Conservation (phyloP, 495 filamentous ascomycete genomes). For the Physcia stellaris region DNA sequence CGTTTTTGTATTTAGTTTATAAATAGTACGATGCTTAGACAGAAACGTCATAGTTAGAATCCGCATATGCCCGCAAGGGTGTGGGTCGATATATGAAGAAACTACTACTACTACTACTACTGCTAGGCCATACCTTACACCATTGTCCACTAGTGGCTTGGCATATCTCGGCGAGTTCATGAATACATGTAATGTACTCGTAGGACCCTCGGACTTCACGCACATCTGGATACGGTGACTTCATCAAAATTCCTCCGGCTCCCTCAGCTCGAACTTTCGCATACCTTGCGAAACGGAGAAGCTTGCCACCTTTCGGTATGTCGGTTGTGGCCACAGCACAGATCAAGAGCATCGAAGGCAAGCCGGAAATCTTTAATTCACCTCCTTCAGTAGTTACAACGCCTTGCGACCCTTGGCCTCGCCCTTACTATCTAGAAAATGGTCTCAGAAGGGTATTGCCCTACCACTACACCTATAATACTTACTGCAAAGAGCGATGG, state of each 20-base stretch:
- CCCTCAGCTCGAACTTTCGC: conserved; percentile 45
- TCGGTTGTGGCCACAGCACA: conserved; percentile 36
- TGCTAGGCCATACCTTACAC: too few relatives aligned
- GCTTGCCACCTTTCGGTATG: conserved; percentile 35
- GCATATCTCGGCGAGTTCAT: too few relatives aligned
- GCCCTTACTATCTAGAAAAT: conserved; percentile 63
- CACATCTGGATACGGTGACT: too few relatives aligned
- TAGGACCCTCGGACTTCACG: too few relatives aligned
- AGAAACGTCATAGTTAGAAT: too few relatives aligned
- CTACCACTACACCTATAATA: conserved; percentile 91
- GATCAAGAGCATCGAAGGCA: conserved; percentile 14
- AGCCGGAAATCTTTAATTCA: conserved; percentile 9
- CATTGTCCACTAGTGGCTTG: too few relatives aligned
- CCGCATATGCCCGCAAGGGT: too few relatives aligned
- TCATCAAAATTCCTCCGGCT: conserved; percentile 42
- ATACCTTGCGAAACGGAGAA: conserved; percentile 42
- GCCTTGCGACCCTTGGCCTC: conserved; percentile 46
- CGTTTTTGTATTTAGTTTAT: too few relatives aligned
- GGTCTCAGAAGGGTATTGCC: conserved; percentile 72
- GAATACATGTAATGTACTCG: too few relatives aligned
- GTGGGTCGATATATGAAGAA: too few relatives aligned
- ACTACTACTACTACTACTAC: too few relatives aligned
- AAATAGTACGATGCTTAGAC: too few relatives aligned
- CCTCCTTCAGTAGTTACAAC: conserved; percentile 44
- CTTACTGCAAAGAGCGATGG: conserved; percentile 84